These are phyloP conservation scores for Abelmoschus esculentus DNA, from an alignment of 345 rosid genomes.

Conservation along the genomic window DNA sequence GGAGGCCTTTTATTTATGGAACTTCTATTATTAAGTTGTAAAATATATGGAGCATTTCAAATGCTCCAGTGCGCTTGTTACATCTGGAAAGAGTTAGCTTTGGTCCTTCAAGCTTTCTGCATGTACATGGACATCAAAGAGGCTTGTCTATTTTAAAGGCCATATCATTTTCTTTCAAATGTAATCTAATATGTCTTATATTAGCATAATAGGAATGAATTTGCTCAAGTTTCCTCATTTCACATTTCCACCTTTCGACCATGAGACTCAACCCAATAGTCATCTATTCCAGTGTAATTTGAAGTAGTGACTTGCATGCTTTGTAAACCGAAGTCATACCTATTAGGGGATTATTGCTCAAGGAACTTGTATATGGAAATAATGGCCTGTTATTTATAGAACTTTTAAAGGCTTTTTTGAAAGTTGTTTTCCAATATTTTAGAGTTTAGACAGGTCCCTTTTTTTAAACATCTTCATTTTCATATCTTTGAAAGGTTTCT, in stretches of 20 bases:
- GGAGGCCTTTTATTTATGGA: neutral
- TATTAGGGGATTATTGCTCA: neutral
- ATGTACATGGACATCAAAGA: too few relatives aligned
- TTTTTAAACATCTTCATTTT: neutral
- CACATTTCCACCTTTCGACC: neutral
- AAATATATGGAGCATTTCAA: neutral
- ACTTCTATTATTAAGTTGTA: neutral
- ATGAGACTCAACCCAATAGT: neutral
- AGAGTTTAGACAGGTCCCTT: neutral
- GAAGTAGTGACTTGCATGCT: neutral
- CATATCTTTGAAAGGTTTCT: neutral
- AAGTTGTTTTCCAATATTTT: neutral
- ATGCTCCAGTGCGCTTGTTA: neutral
- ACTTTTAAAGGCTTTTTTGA: neutral
- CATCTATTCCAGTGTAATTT: neutral
- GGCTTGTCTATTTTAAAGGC: too few relatives aligned
- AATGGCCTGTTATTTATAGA: neutral
- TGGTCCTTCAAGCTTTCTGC: too few relatives aligned
- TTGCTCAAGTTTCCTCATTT: neutral
- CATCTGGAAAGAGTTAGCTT: too few relatives aligned
- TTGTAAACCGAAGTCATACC: neutral
- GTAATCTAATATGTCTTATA: neutral
- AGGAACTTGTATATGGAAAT: neutral
- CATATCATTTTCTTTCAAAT: neutral
- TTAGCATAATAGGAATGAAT: neutral